Evolutionary conservation across 1,284 basidiomycete genomes (phyloP), one percentile per base, ranked within the genome.

Genomic region (Stygiomarasmius scandens): DNA sequence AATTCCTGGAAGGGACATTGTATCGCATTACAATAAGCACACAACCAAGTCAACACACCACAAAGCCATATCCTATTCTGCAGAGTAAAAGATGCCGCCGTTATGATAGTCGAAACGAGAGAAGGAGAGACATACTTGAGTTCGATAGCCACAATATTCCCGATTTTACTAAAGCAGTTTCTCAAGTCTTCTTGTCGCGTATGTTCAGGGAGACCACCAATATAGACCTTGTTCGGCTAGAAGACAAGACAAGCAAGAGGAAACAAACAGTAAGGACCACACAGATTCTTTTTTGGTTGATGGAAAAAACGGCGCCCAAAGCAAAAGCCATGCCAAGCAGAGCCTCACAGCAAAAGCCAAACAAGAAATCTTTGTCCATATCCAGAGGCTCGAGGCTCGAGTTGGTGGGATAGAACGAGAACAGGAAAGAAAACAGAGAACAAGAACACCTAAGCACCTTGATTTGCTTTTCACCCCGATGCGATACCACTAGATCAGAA

Each of bases 221-320:
- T 86, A 70, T 93, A 93, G 71, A 93, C 87, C 77, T 93, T 93
- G 77, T 92, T 92, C 75, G 89, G 87, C 90, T 93, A 74, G 64
- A 80, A 76, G 77, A 57, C 43, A 49, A 45, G 44, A 29, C 29
- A 52, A 57, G 29, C n/a, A 49, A 32, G 22, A 49, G 52, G 45
- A 34, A 24, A 45, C 45, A 29, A 52, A 23, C 29, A 22, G 46
- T 49, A 38, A 55, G 34, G 10, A 38, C 20, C 29, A 48, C 25
- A 19, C 4, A 41, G 38, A 9, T 41, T n/a, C 14, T n/a, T n/a
- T n/a, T n/a, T n/a, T n/a, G n/a, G n/a, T n/a, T n/a, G 29, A 32
- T 32, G 29, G 29, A 32, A 32, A 32, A 32, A 12, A 32, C 6
- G 29, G 29, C 6, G 29, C 29, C 29, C 29, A 32, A 32, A 32